phyloP scores from a whole-genome alignment of 768 basidiomycete genomes.

The Lentinula sp. region DNA sequence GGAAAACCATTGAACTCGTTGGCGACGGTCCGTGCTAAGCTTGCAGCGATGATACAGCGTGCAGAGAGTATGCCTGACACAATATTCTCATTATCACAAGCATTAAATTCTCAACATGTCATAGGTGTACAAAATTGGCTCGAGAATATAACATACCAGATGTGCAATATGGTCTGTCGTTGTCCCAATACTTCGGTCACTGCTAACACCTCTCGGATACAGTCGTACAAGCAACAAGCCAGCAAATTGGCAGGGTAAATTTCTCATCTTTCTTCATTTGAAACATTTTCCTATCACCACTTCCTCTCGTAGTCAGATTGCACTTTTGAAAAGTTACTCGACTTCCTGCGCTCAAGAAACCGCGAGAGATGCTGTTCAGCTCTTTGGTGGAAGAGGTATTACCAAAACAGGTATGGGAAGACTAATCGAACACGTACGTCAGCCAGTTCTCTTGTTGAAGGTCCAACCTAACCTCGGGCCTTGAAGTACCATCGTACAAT shows the following conservation, averaged over 20 bases:
- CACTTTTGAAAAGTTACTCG: conserved; percentile 63
- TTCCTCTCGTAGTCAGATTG: conserved; percentile 46
- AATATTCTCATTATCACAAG: neutral
- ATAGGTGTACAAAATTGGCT: conserved; percentile 68
- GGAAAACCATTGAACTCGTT: conserved; percentile 82
- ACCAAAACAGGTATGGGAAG: conserved; percentile 68
- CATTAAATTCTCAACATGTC: conserved; percentile 7
- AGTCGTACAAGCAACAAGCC: conserved; percentile 73
- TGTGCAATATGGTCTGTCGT: conserved; percentile 66
- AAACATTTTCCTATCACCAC: neutral
- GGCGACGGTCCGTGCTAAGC: conserved; percentile 82
- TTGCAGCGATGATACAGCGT: conserved; percentile 72
- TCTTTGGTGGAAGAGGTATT: conserved; percentile 85
- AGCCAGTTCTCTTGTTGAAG: neutral
- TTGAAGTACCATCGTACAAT: conserved; percentile 57
- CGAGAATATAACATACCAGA: conserved; percentile 80
- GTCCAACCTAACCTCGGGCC: neutral
- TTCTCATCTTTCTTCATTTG: neutral
- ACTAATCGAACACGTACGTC: conserved; percentile 57
- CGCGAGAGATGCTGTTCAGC: conserved; percentile 67
- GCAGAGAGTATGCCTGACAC: conserved; percentile 44
- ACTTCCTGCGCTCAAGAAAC: conserved; percentile 60
- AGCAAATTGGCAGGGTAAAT: conserved; percentile 65
- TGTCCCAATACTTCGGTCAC: neutral
- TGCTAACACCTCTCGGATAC: neutral